Base-by-base conservation (phyloP, 352 stramenopile genomes). In the Elongisporangium anandrum region DNA sequence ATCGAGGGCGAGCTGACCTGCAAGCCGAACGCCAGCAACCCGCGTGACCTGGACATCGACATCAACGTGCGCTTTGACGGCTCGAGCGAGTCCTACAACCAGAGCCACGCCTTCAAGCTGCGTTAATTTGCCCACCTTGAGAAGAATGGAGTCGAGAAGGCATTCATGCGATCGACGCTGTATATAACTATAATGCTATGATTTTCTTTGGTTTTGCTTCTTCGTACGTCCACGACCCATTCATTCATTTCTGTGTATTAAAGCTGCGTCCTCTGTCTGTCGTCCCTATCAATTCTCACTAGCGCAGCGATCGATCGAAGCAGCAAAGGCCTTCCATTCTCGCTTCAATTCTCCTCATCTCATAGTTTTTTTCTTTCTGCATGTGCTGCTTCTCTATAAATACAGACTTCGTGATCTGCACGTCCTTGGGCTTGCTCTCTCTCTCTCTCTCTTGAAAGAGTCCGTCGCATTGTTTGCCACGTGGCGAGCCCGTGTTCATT, bases 1-100 rank as follows among this genome's bases (percentile, higher is more conserved):
- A 90, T 98, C 49, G 85, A 92, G 51, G 95, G 95, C 23, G 94
- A 86, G 39, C 75, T 98, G 50, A 81, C 73, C 19, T 96, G 84
- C 75, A 88, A 84, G 54, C 90, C 89, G 19, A 98, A 98, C 64
- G 81, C 73, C 12, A 79, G 85, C 52, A 98, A 98, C 77, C 94
- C 90, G 47, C 93, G 95, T 38, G 92, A 98, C 62, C 71, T 98
- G 39, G 95, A 98, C 71, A 98, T 98, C 57, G 77, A 90, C 62
- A 88, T 95, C 50, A 74, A 73, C 20, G 81, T 95, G 53, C 81
- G 78, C 52, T 93, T 93, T 54, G 84, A 93, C 57, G 83, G 84
- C 55, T 58, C 73, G 20, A 91, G 71, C 50, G 76, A 69, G 53
- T 87, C 81, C 47, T 87, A 88, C 75, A 75, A 69, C 58, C 68